Base-by-base conservation (phyloP, 768 basidiomycete genomes). In the Leucogyrophana mollusca region DNA sequence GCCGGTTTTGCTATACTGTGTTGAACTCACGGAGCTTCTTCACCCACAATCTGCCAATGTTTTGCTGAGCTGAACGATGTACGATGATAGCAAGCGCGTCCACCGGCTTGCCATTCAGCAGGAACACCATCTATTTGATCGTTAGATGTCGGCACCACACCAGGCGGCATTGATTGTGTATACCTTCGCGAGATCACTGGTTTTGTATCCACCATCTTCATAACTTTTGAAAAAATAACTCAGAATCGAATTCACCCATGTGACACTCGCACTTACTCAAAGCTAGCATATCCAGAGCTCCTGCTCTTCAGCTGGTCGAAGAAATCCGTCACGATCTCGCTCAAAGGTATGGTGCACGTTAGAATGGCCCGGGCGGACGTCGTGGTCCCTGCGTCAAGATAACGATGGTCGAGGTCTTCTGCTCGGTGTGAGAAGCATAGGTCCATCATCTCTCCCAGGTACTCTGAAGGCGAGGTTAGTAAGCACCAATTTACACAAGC, bases 401-500 rank as follows among this genome's bases (percentile, higher is more conserved):
- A 92, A 24, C 79, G 79, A 67, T 94, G 87, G 32, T 94, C 87
- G 43, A 95, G 65, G 38, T 90, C 81, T 45, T 86, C 81, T 2
- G 85, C 95, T 38, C 96, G 82, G 59, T 90, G 91, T 4, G 79
- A 74, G 62, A 83, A 89, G 61, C 94, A 96, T 1, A 98, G 77
- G 33, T 90, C 88, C 87, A 98, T 94, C 87, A 99, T 94, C 36
- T 88, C 87, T 7, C 95, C 95, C 25, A 96, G 83, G 61, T 93
- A 94, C 51, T 91, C 93, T 93, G 54, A 40, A 51, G 43, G 25
- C 47, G 25, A 25, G 4, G 2, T 18, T 9, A 27, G 20, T 30
- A 17, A 35, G 9, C n/a, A n/a, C n/a, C n/a, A n/a, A n/a, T 23
- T 46, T 18, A 10, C 18, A 14, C 13, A 18, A n/a, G 38, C 18